These are phyloP conservation scores for Debaryomyces coudertii DNA, from an alignment of 1,139 yeast species.

Conservation along the genomic window DNA sequence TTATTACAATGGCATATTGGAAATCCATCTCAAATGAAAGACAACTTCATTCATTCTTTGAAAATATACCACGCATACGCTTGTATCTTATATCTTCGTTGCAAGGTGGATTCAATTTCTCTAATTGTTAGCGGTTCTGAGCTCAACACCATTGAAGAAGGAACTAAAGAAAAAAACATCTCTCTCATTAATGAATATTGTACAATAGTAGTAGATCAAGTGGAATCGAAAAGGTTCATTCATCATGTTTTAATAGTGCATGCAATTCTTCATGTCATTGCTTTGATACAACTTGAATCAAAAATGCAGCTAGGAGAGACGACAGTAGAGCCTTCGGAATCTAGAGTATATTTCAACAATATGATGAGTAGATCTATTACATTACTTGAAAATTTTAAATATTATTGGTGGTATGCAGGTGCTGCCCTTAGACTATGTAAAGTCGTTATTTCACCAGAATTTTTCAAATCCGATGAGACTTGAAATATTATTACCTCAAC, in stretches of 20 bases:
- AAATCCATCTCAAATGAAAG: constrained; percentile 19
- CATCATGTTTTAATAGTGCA: constrained; percentile 27
- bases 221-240: constrained; percentile 14
- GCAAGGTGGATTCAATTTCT: constrained; percentile 28
- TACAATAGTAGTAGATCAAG: constrained; percentile 12
- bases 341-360: neutral
- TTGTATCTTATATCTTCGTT: constrained; percentile 25
- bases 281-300: constrained; percentile 24
- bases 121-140: constrained; percentile 14
- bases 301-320: constrained; percentile 15
- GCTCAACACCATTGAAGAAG: neutral
- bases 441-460: constrained; percentile 3
- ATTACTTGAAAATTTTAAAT: constrained; percentile 16
- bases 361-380: constrained; percentile 1
- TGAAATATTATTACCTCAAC: too few relatives aligned
- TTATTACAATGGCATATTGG: constrained; percentile 16
- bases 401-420: constrained; percentile 23
- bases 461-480: neutral
- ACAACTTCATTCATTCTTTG: constrained; percentile 10
- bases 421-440: constrained; percentile 10
- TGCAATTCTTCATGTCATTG: constrained; percentile 28
- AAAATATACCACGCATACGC: constrained; percentile 20
- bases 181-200: constrained; percentile 14
- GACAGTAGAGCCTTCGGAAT: neutral
- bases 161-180: constrained; percentile 13